Base-by-base conservation (phyloP, 2,329 filamentous ascomycete genomes). In the Paraphoma chrysanthemicola region DNA sequence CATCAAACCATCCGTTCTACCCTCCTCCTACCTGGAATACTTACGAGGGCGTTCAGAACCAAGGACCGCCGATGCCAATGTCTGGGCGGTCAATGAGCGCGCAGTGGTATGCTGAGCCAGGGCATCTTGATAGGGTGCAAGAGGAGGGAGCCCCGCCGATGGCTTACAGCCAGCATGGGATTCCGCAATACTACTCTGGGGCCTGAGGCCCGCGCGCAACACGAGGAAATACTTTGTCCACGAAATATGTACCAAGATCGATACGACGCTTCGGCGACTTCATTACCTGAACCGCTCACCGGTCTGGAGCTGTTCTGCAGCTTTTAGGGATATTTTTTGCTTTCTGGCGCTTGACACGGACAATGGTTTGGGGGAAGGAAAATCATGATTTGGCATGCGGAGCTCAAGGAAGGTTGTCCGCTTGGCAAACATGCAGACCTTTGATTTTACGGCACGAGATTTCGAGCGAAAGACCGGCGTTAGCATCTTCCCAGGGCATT, bases 51-150 rank as follows among this genome's bases (percentile, higher is more conserved):
- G 57, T 67, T 39, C 66, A 66, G n/a, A 63, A 51, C 31, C 61
- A 72, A 14, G 58, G 62, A 14, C 63, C 63, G 12, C 69, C 71
- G 38, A 67, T 74, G 63, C 67, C 64, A 30, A 52, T 67, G n/a
- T 64, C 67, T 16, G 60, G 64, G 33, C 71, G 72, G 14, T 70
- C 73, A 3, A 75, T 75, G 68, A 74, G 71, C 47, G 70, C 60
- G 28, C 74, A 75, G 41, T 77, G 73, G 73, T 76, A 72, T 47
- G 43, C 57, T 29, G 74, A 76, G 46, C 57, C 69, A 5, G 67
- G 68, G 29, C 72, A 70, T 16, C 41, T 77, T 10, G 67, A 72
- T 43, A 68, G 73, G 44, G 74, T 77, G 31, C 71, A 75, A 63
- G 74, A 76, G 60, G 74, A 77, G 63, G 66, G 63, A 28, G 67